Percentiles rank a stretch among this genome's conserved stretches.
These are phyloP conservation scores for Fusarium begoniae DNA, from an alignment of 2,329 filamentous ascomycete genomes.

Conservation along the genomic window DNA sequence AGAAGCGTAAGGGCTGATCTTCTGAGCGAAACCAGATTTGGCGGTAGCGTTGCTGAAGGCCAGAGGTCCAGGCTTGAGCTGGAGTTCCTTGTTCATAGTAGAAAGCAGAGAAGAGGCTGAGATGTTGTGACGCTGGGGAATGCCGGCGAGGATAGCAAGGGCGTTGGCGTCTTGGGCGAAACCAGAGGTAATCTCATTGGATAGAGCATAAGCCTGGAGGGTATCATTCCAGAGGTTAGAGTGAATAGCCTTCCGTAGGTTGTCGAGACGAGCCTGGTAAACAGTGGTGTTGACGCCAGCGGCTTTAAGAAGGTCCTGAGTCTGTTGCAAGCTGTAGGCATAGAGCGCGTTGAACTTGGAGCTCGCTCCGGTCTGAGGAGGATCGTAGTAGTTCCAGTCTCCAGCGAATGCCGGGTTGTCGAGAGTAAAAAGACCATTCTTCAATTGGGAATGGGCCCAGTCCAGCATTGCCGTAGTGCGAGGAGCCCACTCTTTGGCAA, in stretches of 20 bases:
- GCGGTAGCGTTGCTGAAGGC: background rate
- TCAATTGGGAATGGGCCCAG: background rate
- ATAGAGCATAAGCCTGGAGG: background rate
- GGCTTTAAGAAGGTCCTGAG: background rate
- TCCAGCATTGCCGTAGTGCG: background rate
- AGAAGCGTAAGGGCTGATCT: slow-evolving; percentile 1
- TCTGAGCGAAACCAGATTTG: background rate
- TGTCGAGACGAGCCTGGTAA: background rate
- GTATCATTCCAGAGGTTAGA: background rate
- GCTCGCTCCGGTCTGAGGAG: background rate
- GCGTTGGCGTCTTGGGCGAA: background rate
- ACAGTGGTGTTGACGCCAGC: background rate
- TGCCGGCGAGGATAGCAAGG: background rate
- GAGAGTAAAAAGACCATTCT: background rate
- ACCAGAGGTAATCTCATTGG: background rate
- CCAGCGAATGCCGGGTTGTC: background rate
- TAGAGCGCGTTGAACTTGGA: slow-evolving; percentile 1
- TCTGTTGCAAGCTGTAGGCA: background rate
- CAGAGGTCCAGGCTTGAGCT: background rate
- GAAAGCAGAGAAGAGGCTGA: background rate
- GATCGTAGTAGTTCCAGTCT: slow-evolving; percentile 11
- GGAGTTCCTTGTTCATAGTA: background rate
- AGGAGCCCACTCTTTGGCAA: background rate
- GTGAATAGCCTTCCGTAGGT: background rate
- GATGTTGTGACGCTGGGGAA: background rate